These are phyloP conservation scores for Suillus hirtellus DNA, from an alignment of 768 basidiomycete species.

Conservation along the genomic window DNA sequence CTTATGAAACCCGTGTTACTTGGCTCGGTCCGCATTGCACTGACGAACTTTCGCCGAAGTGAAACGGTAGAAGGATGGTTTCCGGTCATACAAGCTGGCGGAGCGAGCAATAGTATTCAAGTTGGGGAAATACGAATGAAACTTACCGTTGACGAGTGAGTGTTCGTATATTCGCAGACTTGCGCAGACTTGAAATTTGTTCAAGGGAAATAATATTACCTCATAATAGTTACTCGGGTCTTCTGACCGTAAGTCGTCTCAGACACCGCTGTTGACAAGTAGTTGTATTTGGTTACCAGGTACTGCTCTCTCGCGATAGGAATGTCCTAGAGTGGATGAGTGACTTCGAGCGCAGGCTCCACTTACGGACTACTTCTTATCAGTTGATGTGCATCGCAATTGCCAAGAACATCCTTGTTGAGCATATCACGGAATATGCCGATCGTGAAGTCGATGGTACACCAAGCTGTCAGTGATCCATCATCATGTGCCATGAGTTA, in stretches of 20 bases:
- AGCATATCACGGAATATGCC: slow-evolving; percentile 70
- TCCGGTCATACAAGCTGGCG: slow-evolving; percentile 60
- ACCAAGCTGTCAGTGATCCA: slow-evolving; percentile 52
- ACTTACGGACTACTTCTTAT: slow-evolving; percentile 60
- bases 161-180: slow-evolving; percentile 12
- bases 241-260: slow-evolving; percentile 52
- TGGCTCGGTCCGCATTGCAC: slow-evolving; percentile 63
- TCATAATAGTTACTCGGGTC: slow-evolving; percentile 55
- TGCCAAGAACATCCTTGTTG: slow-evolving; percentile 61
- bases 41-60: slow-evolving; percentile 71
- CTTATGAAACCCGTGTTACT: slow-evolving; percentile 53
- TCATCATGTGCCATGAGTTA: neutral
- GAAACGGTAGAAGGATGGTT: slow-evolving; percentile 85
- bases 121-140: slow-evolving; percentile 77
- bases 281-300: slow-evolving; percentile 12
- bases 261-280: neutral
- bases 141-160: slow-evolving; percentile 74
- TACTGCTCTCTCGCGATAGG: slow-evolving; percentile 44
- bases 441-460: slow-evolving; percentile 70
- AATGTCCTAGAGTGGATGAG: slow-evolving; percentile 76
- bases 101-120: slow-evolving; percentile 52
- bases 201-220: slow-evolving; percentile 80
- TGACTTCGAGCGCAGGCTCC: slow-evolving; percentile 66
- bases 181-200: slow-evolving; percentile 14
- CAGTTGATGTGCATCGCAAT: slow-evolving; percentile 71